A percentile compares a stretch with the other conserved stretches of the same genome.
Evolutionary conservation across 1,284 basidiomycete genomes (phyloP).

Genomic region (Neolentinus lepideus): DNA sequence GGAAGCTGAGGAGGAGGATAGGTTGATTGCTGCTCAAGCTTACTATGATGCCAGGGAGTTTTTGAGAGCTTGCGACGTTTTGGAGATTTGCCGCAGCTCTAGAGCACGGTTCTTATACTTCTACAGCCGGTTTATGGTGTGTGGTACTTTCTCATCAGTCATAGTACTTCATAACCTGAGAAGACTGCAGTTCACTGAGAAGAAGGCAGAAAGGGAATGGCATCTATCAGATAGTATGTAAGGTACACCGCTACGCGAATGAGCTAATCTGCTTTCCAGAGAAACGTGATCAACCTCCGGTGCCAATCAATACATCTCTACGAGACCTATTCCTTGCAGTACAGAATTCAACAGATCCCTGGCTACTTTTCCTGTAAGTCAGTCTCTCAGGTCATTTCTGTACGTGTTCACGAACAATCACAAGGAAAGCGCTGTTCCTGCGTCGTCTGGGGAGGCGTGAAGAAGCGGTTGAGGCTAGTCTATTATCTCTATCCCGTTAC

Average conservation of each 20-base stretch:
- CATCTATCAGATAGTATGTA: conserved; percentile 64
- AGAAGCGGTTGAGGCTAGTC: conserved; percentile 79
- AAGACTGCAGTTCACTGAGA: conserved; percentile 50
- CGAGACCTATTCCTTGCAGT: conserved; percentile 56
- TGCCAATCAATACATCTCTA: conserved; percentile 61
- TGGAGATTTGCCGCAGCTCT: conserved; percentile 57
- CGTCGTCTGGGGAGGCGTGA: conserved; percentile 72
- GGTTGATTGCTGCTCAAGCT: conserved; percentile 64
- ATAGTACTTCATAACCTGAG: neutral
- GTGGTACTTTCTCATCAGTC: conserved; percentile 21
- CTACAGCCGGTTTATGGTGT: conserved; percentile 84
- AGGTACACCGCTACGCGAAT: neutral
- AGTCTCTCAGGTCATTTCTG: conserved; percentile 7
- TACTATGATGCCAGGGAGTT: conserved; percentile 81
- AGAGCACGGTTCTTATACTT: conserved; percentile 74
- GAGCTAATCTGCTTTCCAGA: conserved; percentile 2
- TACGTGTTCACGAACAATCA: conserved; percentile 5
- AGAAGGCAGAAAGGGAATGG: conserved; percentile 62
- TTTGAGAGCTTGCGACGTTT: conserved; percentile 61
- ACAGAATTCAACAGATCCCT: conserved; percentile 64
- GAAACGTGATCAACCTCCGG: conserved; percentile 64
- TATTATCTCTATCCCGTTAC: conserved; percentile 74
- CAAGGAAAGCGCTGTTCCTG: conserved; percentile 75
- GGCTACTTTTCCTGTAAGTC: conserved; percentile 77
- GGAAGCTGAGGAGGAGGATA: conserved; percentile 60